A percentile compares a stretch with the other conserved stretches of the same genome.
Conservation (phyloP, 2,329 filamentous ascomycete species). For the Penicillium sp. region DNA sequence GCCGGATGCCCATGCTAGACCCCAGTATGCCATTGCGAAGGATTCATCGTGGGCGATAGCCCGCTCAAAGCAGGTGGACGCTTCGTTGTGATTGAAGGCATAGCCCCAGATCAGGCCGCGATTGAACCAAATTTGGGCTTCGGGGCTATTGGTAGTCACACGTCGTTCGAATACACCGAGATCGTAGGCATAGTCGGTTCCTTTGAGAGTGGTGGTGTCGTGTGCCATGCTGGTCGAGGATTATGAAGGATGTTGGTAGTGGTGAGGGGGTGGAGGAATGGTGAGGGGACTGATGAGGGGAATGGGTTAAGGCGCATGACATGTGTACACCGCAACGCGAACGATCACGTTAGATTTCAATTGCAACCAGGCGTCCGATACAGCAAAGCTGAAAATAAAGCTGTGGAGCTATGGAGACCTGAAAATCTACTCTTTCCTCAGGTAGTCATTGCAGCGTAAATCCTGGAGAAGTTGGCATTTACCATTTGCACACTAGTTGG, state of each 20-base stretch:
- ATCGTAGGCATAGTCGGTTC: slow-evolving; percentile 27
- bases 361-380: neutral
- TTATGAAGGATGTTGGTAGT: neutral
- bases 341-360: neutral
- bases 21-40: slow-evolving; percentile 51
- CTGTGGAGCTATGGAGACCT: neutral
- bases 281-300: slow-evolving; percentile 8
- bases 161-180: slow-evolving; percentile 41
- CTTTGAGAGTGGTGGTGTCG: slow-evolving; percentile 10
- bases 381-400: neutral
- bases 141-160: slow-evolving; percentile 38
- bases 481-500: too few relatives aligned
- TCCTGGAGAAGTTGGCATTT: neutral
- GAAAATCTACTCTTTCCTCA: neutral
- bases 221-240: slow-evolving; percentile 14
- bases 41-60: slow-evolving; percentile 42
- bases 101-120: slow-evolving; percentile 49
- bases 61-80: slow-evolving; percentile 45
- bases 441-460: neutral
- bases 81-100: slow-evolving; percentile 50
- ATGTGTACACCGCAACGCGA: neutral
- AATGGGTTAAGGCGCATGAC: neutral
- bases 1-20: slow-evolving; percentile 67
- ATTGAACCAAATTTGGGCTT: slow-evolving; percentile 48
- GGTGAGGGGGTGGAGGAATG: slow-evolving; percentile 12